Percentiles rank a stretch among this genome's conserved stretches.
These are phyloP conservation scores for Domatiomyces globalis DNA, from an alignment of 2,329 filamentous ascomycete species.

Conservation along the genomic window DNA sequence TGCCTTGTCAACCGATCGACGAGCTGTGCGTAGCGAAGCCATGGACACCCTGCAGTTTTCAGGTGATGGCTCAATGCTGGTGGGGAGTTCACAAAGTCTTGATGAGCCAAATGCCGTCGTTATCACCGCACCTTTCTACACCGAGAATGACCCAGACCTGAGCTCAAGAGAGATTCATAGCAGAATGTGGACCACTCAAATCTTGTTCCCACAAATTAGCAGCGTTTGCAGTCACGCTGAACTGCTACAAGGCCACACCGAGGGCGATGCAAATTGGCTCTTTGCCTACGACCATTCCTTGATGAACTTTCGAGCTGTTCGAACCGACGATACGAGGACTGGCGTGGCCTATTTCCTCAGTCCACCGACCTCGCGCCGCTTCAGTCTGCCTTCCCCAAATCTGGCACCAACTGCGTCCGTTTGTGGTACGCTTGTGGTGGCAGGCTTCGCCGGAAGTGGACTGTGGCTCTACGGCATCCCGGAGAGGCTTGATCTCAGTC, in stretches of 20 bases:
- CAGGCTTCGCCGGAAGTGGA: slow-evolving; percentile 57
- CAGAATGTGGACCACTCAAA: slow-evolving; percentile 72
- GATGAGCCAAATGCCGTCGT: slow-evolving; percentile 57
- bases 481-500: slow-evolving; percentile 49
- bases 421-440: slow-evolving; percentile 55
- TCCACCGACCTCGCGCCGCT: slow-evolving; percentile 34
- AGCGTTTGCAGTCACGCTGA: slow-evolving; percentile 65
- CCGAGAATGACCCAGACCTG: slow-evolving; percentile 39
- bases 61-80: slow-evolving; percentile 59
- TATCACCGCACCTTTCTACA: slow-evolving; percentile 66
- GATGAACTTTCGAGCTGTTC: slow-evolving; percentile 63
- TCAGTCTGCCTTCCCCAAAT: slow-evolving; percentile 50
- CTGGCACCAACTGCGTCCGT: slow-evolving; percentile 57
- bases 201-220: slow-evolving; percentile 69
- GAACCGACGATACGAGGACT: slow-evolving; percentile 59
- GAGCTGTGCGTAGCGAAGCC: slow-evolving; percentile 63
- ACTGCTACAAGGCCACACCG: slow-evolving; percentile 40
- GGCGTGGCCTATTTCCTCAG: slow-evolving; percentile 69
- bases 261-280: slow-evolving; percentile 55
- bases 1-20: slow-evolving; percentile 50
- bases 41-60: slow-evolving; percentile 66
- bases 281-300: slow-evolving; percentile 66
- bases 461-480: slow-evolving; percentile 71
- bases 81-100: slow-evolving; percentile 57
- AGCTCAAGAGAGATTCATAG: slow-evolving; percentile 47